A percentile compares a stretch with the other conserved stretches of the same genome.
These are phyloP conservation scores for Marasmius sp. DNA, from an alignment of 1,284 basidiomycete species.

Conservation along the genomic window DNA sequence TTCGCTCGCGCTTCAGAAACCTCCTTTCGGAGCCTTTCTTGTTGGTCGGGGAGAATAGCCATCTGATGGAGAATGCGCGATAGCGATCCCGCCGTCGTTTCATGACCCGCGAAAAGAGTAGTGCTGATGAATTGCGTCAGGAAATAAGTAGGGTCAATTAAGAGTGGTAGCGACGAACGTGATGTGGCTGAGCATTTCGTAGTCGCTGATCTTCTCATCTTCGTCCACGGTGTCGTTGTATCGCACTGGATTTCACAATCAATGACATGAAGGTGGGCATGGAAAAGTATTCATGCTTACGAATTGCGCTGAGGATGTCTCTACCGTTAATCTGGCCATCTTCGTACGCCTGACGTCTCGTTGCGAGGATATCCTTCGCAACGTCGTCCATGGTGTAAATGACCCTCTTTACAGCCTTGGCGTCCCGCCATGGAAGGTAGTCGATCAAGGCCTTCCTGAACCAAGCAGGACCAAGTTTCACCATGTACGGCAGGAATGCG, in stretches of 20 bases:
- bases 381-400: background rate
- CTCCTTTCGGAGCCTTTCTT: slow-evolving; percentile 58
- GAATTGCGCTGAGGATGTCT: background rate
- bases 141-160: no score
- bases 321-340: background rate
- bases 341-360: background rate
- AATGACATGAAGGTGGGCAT: background rate
- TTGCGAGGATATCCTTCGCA: background rate
- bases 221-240: background rate
- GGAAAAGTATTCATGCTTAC: background rate
- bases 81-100: slow-evolving; percentile 61
- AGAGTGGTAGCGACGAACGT: slow-evolving; percentile 26
- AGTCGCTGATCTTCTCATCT: slow-evolving; percentile 7
- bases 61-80: slow-evolving; percentile 77
- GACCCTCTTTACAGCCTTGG: background rate
- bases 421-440: background rate
- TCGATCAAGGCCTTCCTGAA: background rate
- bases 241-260: background rate
- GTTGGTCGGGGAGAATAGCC: slow-evolving; percentile 49
- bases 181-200: slow-evolving; percentile 75
- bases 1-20: background rate
- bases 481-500: background rate
- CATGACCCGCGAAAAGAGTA: slow-evolving; percentile 70
- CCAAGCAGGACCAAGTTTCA: background rate
- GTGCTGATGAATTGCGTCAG: slow-evolving; percentile 31